Evolutionary conservation across 495 filamentous ascomycete species (phyloP).

Genomic region (Hypoxylon fuscum): DNA sequence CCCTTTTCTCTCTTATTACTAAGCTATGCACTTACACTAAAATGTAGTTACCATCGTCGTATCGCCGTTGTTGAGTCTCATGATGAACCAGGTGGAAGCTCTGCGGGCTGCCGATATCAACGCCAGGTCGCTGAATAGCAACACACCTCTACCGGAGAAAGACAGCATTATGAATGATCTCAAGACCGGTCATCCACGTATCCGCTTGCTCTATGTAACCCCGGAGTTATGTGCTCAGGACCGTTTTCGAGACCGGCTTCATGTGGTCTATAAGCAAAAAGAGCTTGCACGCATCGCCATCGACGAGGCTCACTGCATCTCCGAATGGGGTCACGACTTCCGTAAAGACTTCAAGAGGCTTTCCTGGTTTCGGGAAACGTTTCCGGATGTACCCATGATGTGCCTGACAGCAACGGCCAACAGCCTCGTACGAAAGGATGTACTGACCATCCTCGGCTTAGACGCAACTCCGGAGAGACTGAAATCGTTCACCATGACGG

Average conservation of each 20-base stretch:
- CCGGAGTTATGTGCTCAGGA: slow-evolving; percentile 86
- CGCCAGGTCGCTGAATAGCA: slow-evolving; percentile 88
- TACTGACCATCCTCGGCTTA: slow-evolving; percentile 77
- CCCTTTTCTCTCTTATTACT: background rate
- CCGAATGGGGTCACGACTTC: slow-evolving; percentile 98
- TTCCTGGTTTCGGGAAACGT: slow-evolving; percentile 83
- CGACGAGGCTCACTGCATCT: slow-evolving; percentile 97
- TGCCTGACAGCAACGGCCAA: slow-evolving; percentile 94
- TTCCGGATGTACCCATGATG: slow-evolving; percentile 86
- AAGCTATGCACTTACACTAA: slow-evolving; percentile 21
- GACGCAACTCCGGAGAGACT: slow-evolving; percentile 60
- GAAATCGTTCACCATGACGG: slow-evolving; percentile 82
- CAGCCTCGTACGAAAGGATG: slow-evolving; percentile 76
- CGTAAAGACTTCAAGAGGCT: slow-evolving; percentile 89
- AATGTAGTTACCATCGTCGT: slow-evolving; percentile 84
- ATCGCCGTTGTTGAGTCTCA: slow-evolving; percentile 87
- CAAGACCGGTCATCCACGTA: slow-evolving; percentile 83
- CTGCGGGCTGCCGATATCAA: slow-evolving; percentile 76
- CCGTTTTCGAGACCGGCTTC: slow-evolving; percentile 77
- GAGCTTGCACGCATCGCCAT: slow-evolving; percentile 87
- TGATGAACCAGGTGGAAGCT: slow-evolving; percentile 93
- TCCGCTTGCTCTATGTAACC: slow-evolving; percentile 89
- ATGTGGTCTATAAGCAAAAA: slow-evolving; percentile 77
- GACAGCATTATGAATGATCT: slow-evolving; percentile 79
- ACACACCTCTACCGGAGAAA: slow-evolving; percentile 69